Conservation (phyloP, 108 stramenopile species). For the Nannochloropsis salina region DNA sequence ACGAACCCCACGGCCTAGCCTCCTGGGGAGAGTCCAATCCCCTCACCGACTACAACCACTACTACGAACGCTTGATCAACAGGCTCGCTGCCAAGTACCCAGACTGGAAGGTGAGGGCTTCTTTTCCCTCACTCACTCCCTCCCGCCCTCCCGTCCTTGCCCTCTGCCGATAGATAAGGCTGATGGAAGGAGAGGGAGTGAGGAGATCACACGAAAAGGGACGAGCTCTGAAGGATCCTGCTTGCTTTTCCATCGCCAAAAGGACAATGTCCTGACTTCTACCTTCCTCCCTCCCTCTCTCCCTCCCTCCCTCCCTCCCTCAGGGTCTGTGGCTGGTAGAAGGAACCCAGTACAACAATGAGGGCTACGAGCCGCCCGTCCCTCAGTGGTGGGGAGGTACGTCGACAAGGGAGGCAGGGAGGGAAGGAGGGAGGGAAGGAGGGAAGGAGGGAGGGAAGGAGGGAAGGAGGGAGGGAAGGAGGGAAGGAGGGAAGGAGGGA, state of each 20-base stretch:
- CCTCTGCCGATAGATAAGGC: background rate
- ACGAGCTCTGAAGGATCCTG: no score
- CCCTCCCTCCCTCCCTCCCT: constrained; percentile 1
- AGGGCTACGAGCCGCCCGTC: background rate
- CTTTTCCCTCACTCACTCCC: background rate
- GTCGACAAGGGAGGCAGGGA: background rate
- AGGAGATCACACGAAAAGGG: no score
- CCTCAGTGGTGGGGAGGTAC: background rate
- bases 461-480: background rate
- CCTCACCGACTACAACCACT: background rate
- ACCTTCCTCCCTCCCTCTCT: background rate
- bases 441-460: constrained; percentile 3
- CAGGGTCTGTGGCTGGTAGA: background rate
- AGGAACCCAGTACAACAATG: background rate
- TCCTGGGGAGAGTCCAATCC: background rate
- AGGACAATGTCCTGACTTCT: background rate
- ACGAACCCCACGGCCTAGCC: background rate
- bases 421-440: background rate
- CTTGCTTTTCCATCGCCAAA: no score
- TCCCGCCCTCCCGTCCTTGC: background rate
- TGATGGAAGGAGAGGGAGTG: background rate
- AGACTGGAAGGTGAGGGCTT: background rate
- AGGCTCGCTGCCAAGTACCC: background rate
- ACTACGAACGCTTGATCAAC: background rate
- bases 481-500: background rate